Evolutionary conservation across 805 yeast genomes (phyloP).

Genomic region (Sugiyamaella chiloensis): DNA sequence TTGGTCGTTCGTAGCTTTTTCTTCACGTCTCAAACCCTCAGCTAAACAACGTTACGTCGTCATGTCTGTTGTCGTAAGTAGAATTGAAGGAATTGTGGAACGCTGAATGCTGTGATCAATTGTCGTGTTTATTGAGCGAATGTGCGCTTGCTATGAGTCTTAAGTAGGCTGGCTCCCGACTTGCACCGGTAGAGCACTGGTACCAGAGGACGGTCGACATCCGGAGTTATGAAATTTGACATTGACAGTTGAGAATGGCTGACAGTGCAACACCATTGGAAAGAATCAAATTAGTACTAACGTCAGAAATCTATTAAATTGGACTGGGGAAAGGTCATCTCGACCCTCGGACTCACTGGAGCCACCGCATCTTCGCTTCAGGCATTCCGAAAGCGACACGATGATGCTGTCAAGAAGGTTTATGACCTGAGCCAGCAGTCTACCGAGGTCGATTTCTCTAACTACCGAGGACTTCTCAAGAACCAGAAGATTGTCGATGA

Average conservation of each 20-base stretch:
- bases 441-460: constrained; percentile 72
- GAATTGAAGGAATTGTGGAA: no score
- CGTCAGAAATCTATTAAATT: constrained; percentile 59
- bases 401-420: constrained; percentile 87
- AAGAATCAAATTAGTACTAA: no score
- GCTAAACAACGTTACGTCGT: not conserved
- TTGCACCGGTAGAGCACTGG: no score
- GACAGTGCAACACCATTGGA: no score
- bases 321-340: constrained; percentile 91
- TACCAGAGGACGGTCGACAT: no score
- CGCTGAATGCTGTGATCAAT: no score
- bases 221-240: no score
- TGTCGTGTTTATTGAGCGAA: no score
- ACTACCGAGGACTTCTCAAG: constrained; percentile 77
- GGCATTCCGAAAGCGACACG: constrained; percentile 96
- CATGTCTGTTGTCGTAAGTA: constrained; percentile 3
- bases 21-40: constrained; percentile 1
- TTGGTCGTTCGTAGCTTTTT: constrained; percentile 2
- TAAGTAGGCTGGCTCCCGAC: no score
- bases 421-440: constrained; percentile 69
- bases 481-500: constrained; percentile 76
- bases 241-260: no score
- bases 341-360: constrained; percentile 89
- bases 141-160: no score
- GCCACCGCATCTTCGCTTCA: constrained; percentile 83